Evolutionary conservation across 164 flowering plant species (phyloP).

Genomic region (Piper betle): DNA sequence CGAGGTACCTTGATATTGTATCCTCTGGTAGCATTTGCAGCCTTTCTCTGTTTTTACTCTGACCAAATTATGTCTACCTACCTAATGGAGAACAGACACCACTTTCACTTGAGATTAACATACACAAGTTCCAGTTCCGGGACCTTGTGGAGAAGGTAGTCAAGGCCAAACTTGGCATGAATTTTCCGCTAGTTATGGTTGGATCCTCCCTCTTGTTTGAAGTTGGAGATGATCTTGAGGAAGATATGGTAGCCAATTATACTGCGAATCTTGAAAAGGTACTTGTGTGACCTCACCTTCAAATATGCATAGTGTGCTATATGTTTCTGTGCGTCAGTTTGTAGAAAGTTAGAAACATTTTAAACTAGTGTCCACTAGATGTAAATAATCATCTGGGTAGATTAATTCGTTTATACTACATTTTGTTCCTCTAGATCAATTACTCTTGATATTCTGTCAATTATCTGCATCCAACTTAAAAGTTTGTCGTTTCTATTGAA

Average conservation of each 20-base stretch:
- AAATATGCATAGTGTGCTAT: constrained; percentile 1
- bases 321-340: background rate
- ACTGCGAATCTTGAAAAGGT: constrained; percentile 84
- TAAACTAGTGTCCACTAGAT: too few relatives aligned
- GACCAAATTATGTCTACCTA: background rate
- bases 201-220: constrained; percentile 84
- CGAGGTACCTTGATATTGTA: constrained; percentile 32
- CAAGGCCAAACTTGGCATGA: constrained; percentile 84
- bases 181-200: constrained; percentile 68
- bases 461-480: background rate
- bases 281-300: constrained; percentile 2
- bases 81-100: constrained; percentile 51
- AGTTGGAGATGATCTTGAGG: constrained; percentile 92
- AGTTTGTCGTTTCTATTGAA: constrained; percentile 11
- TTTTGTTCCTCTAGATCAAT: background rate
- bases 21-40: background rate
- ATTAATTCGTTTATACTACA: background rate
- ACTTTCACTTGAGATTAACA: constrained; percentile 66
- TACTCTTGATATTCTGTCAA: background rate
- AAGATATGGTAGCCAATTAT: constrained; percentile 61
- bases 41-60: background rate
- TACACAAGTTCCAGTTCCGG: constrained; percentile 52
- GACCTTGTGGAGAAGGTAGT: constrained; percentile 90
- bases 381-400: too few relatives aligned
- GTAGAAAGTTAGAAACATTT: background rate